Evolutionary conservation across 441 rosid species (phyloP), one percentile per base, ranked within the genome.

Genomic region (Croton setiger): DNA sequence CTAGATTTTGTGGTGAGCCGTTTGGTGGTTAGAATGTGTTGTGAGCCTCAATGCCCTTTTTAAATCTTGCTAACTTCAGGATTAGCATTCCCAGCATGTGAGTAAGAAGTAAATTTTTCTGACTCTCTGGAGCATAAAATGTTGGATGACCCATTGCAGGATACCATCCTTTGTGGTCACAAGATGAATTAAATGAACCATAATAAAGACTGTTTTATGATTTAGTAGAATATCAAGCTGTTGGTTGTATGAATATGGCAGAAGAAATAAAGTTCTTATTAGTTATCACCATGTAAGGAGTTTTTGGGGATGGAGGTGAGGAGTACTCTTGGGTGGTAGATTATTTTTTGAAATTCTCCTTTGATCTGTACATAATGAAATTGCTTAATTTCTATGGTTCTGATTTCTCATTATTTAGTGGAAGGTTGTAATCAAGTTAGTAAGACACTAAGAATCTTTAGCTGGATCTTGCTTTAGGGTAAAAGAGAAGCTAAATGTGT

Each of bases 341-440:
- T 37, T 66, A 14, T 41, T 54, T 15, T 66, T 41, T 66, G 18
- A 53, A 60, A 60, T 60, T n/a, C 49, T 41, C 7, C 41, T 3
- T 12, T 60, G 48, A 60, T 10, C 1, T 6, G 14, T 66, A 17
- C 43, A 20, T 20, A 8, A 18, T 33, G 20, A 31, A 63, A 6
- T n/a, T 17, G 27, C 23, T 58, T 9, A 33, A 33, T 58, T 17
- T 35, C 10, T 15, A 33, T 1, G 5, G n/a, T 58, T 15, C 21
- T 35, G 41, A 35, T 58, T 15, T 58, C 44, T 58, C 44, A 7
- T 20, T 13, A 54, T 9, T 21, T 23, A 27, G 11, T 17, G 52
- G 18, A 1, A 55, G 36, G 1, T 36, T 23, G 17, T 11, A 55
- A 31, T 11, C 12, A 35, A 31, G 59, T 15, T 55, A 0, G n/a